Conservation (phyloP, 1,284 basidiomycete species). For the Somion occarium region DNA sequence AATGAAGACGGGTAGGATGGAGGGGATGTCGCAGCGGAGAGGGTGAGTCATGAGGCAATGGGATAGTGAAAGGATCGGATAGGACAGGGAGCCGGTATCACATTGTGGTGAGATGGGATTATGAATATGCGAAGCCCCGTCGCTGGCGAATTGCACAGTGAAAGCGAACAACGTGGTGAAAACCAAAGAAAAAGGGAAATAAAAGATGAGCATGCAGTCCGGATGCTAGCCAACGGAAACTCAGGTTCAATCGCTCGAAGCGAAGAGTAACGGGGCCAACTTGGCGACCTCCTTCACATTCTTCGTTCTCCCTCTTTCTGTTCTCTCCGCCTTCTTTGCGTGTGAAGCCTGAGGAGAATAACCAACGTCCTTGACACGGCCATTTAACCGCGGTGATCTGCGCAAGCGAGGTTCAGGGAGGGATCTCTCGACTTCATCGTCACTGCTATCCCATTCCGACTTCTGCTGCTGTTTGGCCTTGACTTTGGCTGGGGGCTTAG, state of each 20-base stretch:
- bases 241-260: not conserved
- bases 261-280: slow-evolving; percentile 1
- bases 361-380: not conserved
- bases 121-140: too few species aligned
- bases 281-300: slow-evolving; percentile 1
- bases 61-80: not conserved
- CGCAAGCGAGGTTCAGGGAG: not conserved
- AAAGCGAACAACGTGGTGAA: not conserved
- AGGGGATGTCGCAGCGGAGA: slow-evolving; percentile 7
- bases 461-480: slow-evolving; percentile 10
- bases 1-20: not conserved
- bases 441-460: slow-evolving; percentile 18
- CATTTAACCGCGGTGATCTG: slow-evolving; percentile 1
- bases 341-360: not conserved
- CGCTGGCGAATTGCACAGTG: too few species aligned
- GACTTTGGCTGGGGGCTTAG: slow-evolving; percentile 1
- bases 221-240: not conserved
- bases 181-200: not conserved
- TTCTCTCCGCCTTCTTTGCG: not conserved
- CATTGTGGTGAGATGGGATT: too few species aligned
- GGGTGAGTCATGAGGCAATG: not conserved
- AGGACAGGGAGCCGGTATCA: too few species aligned
- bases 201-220: not conserved
- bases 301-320: not conserved
- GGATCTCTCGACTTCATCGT: slow-evolving; percentile 15